Evolutionary conservation across 1,139 yeast genomes (phyloP).

Genomic region (Protomyces macrosporus): DNA sequence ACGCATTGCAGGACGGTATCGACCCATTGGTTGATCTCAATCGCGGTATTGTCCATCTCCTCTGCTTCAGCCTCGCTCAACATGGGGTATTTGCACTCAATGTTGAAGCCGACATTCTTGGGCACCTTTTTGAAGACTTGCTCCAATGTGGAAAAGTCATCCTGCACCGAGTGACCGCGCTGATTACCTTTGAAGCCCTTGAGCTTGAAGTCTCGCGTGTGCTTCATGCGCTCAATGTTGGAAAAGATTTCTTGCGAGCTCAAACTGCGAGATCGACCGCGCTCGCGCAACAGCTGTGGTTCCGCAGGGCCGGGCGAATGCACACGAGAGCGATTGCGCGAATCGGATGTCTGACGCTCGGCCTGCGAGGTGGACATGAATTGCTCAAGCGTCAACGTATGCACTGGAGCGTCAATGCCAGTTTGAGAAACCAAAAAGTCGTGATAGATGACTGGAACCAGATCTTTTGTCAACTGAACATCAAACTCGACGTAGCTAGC

Average conservation of each 20-base stretch:
- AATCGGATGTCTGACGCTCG: constrained; percentile 19
- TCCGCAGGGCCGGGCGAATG: constrained; percentile 1
- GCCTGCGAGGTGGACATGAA: constrained; percentile 54
- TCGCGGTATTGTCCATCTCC: constrained; percentile 77
- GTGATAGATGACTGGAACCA: constrained; percentile 87
- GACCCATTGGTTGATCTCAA: constrained; percentile 72
- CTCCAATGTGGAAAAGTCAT: constrained; percentile 81
- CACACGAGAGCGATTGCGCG: not conserved
- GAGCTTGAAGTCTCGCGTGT: constrained; percentile 79
- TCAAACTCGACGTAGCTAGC: constrained; percentile 77
- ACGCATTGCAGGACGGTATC: constrained; percentile 72
- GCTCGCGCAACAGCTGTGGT: not conserved
- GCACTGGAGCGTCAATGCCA: constrained; percentile 96
- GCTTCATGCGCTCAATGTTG: constrained; percentile 52
- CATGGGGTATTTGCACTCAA: constrained; percentile 91
- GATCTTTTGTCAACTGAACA: constrained; percentile 92
- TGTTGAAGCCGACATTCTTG: constrained; percentile 79
- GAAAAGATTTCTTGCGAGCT: constrained; percentile 22
- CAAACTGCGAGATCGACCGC: constrained; percentile 30
- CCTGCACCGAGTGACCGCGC: constrained; percentile 84
- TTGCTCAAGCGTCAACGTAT: constrained; percentile 81
- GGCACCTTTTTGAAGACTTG: constrained; percentile 82
- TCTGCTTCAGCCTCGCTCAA: constrained; percentile 85
- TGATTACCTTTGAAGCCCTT: constrained; percentile 88
- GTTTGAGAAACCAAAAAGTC: constrained; percentile 93